These are phyloP conservation scores for Crotalaria pallida DNA, from an alignment of 306 rosid genomes.

Conservation along the genomic window DNA sequence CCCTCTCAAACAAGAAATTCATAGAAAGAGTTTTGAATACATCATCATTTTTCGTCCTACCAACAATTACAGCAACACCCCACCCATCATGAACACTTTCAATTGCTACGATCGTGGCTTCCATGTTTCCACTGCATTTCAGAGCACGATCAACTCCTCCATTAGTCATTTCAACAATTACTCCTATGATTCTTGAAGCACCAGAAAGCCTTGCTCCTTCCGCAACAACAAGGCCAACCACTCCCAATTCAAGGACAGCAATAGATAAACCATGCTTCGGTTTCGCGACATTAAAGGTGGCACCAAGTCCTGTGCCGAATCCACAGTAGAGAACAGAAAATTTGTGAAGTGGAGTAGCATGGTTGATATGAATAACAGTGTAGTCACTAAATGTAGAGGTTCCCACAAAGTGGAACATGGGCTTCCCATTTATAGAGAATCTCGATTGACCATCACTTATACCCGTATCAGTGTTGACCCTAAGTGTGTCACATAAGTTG, in stretches of 20 bases:
- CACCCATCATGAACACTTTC: conserved; percentile 70
- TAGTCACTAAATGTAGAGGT: conserved; percentile 66
- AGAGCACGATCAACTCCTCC: conserved; percentile 64
- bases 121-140: conserved; percentile 54
- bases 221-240: conserved; percentile 68
- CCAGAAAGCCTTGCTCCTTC: conserved; percentile 64
- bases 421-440: conserved; percentile 52
- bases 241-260: conserved; percentile 56
- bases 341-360: conserved; percentile 58
- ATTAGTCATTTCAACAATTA: conserved; percentile 54
- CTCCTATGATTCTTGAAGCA: conserved; percentile 56
- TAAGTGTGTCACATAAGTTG: conserved; percentile 56
- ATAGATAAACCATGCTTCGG: conserved; percentile 50
- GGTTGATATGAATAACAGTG: conserved; percentile 58
- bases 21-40: conserved; percentile 45
- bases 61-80: conserved; percentile 67
- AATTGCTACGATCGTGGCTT: conserved; percentile 55
- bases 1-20: conserved; percentile 48
- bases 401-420: conserved; percentile 53
- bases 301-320: conserved; percentile 60
- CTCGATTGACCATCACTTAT: conserved; percentile 43
- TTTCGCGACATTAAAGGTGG: conserved; percentile 58
- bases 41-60: conserved; percentile 48
- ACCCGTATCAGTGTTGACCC: conserved; percentile 51
- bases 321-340: conserved; percentile 65